Evolutionary conservation across 441 rosid species (phyloP).

Genomic region (Lepidium campestre): DNA sequence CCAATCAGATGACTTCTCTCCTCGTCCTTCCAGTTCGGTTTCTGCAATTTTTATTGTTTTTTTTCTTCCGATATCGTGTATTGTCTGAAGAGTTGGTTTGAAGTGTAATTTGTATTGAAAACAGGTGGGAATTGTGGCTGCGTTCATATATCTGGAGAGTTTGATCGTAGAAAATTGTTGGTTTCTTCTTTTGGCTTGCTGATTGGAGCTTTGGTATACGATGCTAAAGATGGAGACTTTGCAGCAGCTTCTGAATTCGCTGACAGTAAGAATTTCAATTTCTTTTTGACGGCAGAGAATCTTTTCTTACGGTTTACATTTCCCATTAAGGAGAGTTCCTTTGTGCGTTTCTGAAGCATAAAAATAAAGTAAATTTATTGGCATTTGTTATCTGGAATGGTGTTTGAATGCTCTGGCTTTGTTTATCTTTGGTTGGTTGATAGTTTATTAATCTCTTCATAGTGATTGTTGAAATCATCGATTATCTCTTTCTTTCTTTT

Average conservation of each 20-base stretch:
- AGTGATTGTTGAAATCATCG: not conserved
- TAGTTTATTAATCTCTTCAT: not conserved
- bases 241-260: conserved; percentile 76
- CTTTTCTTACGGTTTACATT: not conserved
- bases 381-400: not conserved
- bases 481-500: not conserved
- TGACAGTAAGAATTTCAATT: conserved; percentile 47
- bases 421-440: not conserved
- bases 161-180: conserved; percentile 51
- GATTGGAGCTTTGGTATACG: conserved; percentile 31
- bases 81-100: not conserved
- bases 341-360: not conserved
- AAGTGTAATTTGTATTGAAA: not conserved
- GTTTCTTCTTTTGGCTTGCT: conserved; percentile 43
- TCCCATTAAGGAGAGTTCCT: not conserved
- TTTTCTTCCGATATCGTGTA: not conserved
- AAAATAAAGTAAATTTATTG: not conserved
- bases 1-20: not conserved
- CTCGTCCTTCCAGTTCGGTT: conserved; percentile 22
- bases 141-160: conserved; percentile 9
- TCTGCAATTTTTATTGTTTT: not conserved
- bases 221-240: conserved; percentile 22
- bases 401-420: not conserved
- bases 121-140: conserved; percentile 25
- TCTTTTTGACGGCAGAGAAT: not conserved